Percentiles rank a stretch among this genome's conserved stretches.
These are phyloP conservation scores for Taxawa tesnikishii DNA, from an alignment of 2,329 filamentous ascomycete genomes.

Conservation along the genomic window DNA sequence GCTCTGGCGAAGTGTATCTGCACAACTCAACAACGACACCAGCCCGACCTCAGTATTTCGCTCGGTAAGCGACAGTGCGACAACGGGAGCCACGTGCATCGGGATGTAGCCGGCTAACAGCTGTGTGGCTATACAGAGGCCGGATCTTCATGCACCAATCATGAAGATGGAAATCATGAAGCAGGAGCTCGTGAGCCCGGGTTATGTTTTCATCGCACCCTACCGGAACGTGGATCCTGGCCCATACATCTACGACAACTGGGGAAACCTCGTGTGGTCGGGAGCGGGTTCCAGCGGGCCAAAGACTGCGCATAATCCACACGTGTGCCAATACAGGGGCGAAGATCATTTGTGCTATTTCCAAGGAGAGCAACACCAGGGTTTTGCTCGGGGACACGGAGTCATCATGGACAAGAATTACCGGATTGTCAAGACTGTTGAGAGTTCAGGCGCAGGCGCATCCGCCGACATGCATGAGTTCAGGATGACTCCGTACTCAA, in stretches of 20 bases:
- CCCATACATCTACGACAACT: slow-evolving; percentile 40
- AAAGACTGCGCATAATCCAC: slow-evolving; percentile 34
- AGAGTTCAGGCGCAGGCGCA: slow-evolving; percentile 23
- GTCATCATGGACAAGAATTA: slow-evolving; percentile 40
- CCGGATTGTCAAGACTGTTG: slow-evolving; percentile 34
- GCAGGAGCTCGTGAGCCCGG: slow-evolving; percentile 26
- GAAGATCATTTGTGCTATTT: slow-evolving; percentile 40
- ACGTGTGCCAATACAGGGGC: slow-evolving; percentile 36
- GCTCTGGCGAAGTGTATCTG: slow-evolving; percentile 5
- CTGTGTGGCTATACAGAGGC: slow-evolving; percentile 15
- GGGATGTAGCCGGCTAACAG: background rate
- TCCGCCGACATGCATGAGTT: slow-evolving; percentile 43
- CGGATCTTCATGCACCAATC: slow-evolving; percentile 25
- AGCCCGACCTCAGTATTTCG: slow-evolving; percentile 23
- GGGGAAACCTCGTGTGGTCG: slow-evolving; percentile 38
- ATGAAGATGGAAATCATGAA: slow-evolving; percentile 19
- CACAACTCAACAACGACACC: slow-evolving; percentile 19
- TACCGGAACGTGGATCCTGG: slow-evolving; percentile 37
- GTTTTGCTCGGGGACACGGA: slow-evolving; percentile 39
- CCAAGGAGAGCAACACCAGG: slow-evolving; percentile 38
- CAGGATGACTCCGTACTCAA: slow-evolving; percentile 28
- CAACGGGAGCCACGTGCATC: background rate
- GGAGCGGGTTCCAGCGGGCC: slow-evolving; percentile 37
- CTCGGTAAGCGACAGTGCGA: slow-evolving; percentile 15
- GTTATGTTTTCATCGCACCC: slow-evolving; percentile 39